Conservation (phyloP, 148 eudicot species). For the Polygonum maritimum region DNA sequence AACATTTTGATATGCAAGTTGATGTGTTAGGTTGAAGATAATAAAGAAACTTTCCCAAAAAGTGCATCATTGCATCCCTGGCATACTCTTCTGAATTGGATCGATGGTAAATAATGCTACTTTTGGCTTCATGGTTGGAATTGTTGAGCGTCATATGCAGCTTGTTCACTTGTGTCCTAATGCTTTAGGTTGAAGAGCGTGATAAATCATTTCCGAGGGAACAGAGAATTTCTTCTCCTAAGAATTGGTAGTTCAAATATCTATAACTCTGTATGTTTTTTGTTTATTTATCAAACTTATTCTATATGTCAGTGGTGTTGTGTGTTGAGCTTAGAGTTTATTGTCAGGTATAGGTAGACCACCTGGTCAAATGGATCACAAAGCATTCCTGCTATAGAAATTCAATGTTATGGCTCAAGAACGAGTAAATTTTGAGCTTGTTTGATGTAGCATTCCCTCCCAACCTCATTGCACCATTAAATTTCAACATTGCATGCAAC, state of each 20-base stretch:
- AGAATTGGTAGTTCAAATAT: constrained; percentile 61
- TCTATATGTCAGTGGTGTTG: background rate
- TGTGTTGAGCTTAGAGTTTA: background rate
- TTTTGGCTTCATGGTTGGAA: background rate
- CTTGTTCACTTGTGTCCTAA: background rate
- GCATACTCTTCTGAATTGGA: background rate
- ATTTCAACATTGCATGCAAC: background rate
- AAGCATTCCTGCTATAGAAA: constrained; percentile 89
- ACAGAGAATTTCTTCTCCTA: constrained; percentile 66
- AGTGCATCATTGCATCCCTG: background rate
- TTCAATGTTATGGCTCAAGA: constrained; percentile 69
- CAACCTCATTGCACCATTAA: background rate
- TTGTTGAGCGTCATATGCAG: background rate
- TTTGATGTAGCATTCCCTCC: background rate
- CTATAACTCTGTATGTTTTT: no score
- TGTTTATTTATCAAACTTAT: background rate
- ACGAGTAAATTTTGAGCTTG: constrained; percentile 35
- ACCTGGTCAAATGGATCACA: constrained; percentile 98
- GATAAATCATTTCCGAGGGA: constrained; percentile 71
- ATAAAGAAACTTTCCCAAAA: background rate
- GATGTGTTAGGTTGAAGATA: background rate
- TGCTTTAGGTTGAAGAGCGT: constrained; percentile 68
- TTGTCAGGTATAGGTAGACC: constrained; percentile 87
- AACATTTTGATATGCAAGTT: background rate
- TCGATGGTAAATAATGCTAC: background rate